Evolutionary conservation across 2,329 filamentous ascomycete species (phyloP).

Genomic region (Colletotrichum sojae): DNA sequence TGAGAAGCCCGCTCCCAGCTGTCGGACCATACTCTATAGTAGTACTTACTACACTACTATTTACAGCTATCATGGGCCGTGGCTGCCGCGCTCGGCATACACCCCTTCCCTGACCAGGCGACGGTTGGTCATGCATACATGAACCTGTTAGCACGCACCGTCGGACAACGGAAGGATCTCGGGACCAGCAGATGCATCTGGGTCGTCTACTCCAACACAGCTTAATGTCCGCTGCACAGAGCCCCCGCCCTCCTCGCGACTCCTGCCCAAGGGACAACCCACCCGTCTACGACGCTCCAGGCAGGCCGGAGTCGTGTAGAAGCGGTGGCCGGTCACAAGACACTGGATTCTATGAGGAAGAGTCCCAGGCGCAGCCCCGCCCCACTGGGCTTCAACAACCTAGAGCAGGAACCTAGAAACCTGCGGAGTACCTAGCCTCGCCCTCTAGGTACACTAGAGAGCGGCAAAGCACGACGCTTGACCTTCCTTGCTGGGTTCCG

Average conservation of each 20-base stretch:
- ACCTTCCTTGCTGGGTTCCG: not conserved
- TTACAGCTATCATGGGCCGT: too few species aligned
- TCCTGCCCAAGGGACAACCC: not conserved
- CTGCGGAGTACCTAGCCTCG: too few species aligned
- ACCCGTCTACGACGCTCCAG: constrained; percentile 15
- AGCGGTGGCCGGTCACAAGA: not conserved
- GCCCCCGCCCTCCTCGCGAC: not conserved
- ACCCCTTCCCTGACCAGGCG: not conserved
- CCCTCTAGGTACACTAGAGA: not conserved
- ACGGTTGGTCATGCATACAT: not conserved
- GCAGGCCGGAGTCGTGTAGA: not conserved
- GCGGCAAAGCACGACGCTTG: not conserved
- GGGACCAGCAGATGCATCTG: not conserved
- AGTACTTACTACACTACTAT: too few species aligned
- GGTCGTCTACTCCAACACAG: not conserved
- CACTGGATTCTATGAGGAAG: constrained; percentile 9
- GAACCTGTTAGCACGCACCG: not conserved
- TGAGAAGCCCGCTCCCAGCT: too few species aligned
- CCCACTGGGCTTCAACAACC: not conserved
- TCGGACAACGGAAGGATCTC: not conserved
- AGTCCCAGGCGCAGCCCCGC: not conserved
- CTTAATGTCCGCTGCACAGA: not conserved
- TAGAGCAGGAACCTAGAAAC: not conserved
- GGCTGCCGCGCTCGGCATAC: too few species aligned
- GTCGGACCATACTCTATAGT: too few species aligned